Evolutionary conservation across 352 stramenopile species (phyloP).

Genomic region (Phytophthora cactorum): DNA sequence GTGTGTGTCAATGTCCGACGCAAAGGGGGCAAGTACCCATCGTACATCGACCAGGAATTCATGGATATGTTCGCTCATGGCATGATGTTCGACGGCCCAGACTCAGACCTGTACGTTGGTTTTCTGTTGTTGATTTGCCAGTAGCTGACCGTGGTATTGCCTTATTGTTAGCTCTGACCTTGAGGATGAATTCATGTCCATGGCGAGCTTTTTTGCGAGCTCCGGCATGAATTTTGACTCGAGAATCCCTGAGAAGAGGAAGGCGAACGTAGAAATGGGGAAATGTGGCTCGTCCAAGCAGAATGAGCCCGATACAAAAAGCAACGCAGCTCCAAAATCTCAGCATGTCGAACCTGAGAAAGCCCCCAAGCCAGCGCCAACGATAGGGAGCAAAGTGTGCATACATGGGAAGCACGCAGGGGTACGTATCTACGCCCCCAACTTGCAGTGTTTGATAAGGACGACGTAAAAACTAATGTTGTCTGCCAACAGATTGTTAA

Average conservation of each 20-base stretch:
- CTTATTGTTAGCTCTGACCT: constrained; percentile 24
- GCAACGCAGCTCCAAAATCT: background rate
- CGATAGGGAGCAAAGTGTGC: constrained; percentile 39
- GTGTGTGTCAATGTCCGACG: constrained; percentile 32
- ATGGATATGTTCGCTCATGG: constrained; percentile 36
- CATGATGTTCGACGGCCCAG: constrained; percentile 26
- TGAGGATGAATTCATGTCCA: constrained; percentile 55
- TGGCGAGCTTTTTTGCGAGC: constrained; percentile 47
- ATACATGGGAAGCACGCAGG: constrained; percentile 49
- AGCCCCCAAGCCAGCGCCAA: background rate
- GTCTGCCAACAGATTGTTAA: constrained; percentile 47
- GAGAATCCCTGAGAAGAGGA: constrained; percentile 15
- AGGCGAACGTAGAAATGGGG: background rate
- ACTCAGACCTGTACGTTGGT: constrained; percentile 8
- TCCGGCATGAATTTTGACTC: constrained; percentile 22
- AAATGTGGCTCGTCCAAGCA: background rate
- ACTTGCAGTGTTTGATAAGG: no score
- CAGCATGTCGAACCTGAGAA: background rate
- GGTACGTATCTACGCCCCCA: constrained; percentile 26
- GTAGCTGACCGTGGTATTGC: background rate
- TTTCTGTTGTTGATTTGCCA: constrained; percentile 2
- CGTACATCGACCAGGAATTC: constrained; percentile 28
- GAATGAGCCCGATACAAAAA: background rate
- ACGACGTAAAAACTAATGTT: no score
- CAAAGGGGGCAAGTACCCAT: constrained; percentile 9